phyloP scores from a whole-genome alignment of 192 early-diverging fungal species.

The Chytriomyces sp. region DNA sequence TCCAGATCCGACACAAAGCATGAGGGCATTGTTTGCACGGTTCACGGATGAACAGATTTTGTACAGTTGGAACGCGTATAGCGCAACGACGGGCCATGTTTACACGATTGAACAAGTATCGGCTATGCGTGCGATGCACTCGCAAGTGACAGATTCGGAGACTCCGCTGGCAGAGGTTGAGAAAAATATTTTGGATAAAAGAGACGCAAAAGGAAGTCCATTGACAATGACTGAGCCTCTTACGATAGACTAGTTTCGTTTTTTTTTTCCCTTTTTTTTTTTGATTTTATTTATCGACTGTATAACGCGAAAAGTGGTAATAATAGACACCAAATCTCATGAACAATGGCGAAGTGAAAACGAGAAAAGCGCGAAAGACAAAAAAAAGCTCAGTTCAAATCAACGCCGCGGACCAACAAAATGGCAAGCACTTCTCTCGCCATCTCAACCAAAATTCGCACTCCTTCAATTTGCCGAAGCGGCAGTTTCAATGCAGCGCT shows the following conservation, averaged over 20 bases:
- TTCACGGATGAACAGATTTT: slow-evolving; percentile 12
- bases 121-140: slow-evolving; percentile 7
- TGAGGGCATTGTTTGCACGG: not conserved
- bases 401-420: slow-evolving; percentile 11
- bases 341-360: not conserved
- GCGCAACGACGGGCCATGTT: not conserved
- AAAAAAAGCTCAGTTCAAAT: not conserved
- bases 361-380: not conserved
- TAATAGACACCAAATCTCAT: slow-evolving; percentile 1
- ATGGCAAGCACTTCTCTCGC: not conserved
- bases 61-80: slow-evolving; percentile 11
- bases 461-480: not conserved
- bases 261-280: too few relatives aligned
- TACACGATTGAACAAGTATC: slow-evolving; percentile 14
- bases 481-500: not conserved
- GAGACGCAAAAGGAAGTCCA: too few relatives aligned
- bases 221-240: too few relatives aligned
- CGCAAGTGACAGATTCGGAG: not conserved
- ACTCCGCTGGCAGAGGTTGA: too few relatives aligned
- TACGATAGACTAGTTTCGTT: too few relatives aligned
- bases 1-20: not conserved
- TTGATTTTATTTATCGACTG: not conserved
- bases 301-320: not conserved
- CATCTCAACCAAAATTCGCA: slow-evolving; percentile 6
- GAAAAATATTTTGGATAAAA: too few relatives aligned